Evolutionary conservation across 257 asterid genomes (phyloP).

Genomic region (Solanum sejunctum): DNA sequence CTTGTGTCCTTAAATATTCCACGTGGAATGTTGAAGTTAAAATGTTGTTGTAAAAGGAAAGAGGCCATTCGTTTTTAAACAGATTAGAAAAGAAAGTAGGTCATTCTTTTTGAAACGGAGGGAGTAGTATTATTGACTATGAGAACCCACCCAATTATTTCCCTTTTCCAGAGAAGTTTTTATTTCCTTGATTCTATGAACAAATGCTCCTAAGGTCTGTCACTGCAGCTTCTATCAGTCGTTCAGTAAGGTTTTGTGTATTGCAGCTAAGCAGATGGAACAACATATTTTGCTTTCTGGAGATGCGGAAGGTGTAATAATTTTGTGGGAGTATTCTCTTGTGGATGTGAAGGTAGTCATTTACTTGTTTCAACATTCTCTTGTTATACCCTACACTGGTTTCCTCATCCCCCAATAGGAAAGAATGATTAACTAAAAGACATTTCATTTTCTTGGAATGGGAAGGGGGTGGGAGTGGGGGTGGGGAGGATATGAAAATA

Average conservation of each 20-base stretch:
- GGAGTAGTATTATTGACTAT: neutral
- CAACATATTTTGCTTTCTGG: conserved; percentile 72
- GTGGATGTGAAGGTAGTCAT: conserved; percentile 51
- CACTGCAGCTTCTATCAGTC: neutral
- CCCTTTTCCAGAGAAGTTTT: neutral
- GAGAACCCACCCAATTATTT: neutral
- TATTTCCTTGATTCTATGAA: neutral
- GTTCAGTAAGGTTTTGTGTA: neutral
- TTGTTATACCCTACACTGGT: neutral
- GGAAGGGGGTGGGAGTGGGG: neutral
- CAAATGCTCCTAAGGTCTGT: neutral
- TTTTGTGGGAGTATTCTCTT: conserved; percentile 70
- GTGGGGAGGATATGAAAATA: neutral
- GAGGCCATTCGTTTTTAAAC: no score
- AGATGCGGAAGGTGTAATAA: conserved; percentile 76
- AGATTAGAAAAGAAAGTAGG: no score
- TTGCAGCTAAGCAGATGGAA: conserved; percentile 48
- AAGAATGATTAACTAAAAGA: neutral
- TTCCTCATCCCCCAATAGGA: neutral
- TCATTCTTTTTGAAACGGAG: no score
- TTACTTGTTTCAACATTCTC: neutral
- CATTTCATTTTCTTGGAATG: neutral
- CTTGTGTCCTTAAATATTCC: no score
- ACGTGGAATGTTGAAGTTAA: no score
- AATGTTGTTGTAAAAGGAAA: no score